Percentiles rank a stretch among this genome's conserved stretches.
These are phyloP conservation scores for Leucosporidium creatinivorum DNA, from an alignment of 768 basidiomycete genomes.

Conservation along the genomic window DNA sequence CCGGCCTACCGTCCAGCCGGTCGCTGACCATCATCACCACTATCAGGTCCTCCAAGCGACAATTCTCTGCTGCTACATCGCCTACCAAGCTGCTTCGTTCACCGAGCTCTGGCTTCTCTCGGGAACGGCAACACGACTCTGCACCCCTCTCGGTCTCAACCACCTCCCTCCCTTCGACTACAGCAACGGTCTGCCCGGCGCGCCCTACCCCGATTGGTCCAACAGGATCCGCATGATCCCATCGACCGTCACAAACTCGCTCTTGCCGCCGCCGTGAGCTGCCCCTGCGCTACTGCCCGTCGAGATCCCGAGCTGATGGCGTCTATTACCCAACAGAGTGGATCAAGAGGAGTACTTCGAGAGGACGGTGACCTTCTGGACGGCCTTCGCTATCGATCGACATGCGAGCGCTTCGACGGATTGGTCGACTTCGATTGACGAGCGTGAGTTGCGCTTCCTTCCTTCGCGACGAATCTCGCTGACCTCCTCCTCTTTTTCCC, in stretches of 20 bases:
- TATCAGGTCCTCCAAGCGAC: slow-evolving; percentile 23
- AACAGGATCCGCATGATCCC: slow-evolving; percentile 4
- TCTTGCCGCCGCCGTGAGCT: slow-evolving; percentile 8
- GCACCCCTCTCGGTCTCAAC: slow-evolving; percentile 27
- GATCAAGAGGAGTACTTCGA: slow-evolving; percentile 23
- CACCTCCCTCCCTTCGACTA: slow-evolving; percentile 31
- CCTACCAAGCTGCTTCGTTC: slow-evolving; percentile 18
- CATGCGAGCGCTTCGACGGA: slow-evolving; percentile 28
- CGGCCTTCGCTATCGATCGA: slow-evolving; percentile 32
- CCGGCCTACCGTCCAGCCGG: too few species aligned
- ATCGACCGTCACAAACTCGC: neutral
- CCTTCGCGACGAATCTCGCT: neutral
- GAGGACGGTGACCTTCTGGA: slow-evolving; percentile 23
- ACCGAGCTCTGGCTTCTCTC: slow-evolving; percentile 24
- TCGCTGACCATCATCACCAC: neutral
- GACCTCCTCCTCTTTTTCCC: neutral
- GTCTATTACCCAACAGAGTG: too few species aligned
- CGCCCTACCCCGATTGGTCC: slow-evolving; percentile 18
- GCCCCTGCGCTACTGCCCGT: too few species aligned
- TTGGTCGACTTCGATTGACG: slow-evolving; percentile 32
- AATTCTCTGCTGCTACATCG: slow-evolving; percentile 18
- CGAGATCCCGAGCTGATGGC: too few species aligned
- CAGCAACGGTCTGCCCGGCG: neutral
- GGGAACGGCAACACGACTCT: slow-evolving; percentile 23
- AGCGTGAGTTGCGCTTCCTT: neutral